Percentiles rank a stretch among this genome's conserved stretches.
Evolutionary conservation across 805 yeast genomes (phyloP).

Genomic region (Teunomyces tritomae): DNA sequence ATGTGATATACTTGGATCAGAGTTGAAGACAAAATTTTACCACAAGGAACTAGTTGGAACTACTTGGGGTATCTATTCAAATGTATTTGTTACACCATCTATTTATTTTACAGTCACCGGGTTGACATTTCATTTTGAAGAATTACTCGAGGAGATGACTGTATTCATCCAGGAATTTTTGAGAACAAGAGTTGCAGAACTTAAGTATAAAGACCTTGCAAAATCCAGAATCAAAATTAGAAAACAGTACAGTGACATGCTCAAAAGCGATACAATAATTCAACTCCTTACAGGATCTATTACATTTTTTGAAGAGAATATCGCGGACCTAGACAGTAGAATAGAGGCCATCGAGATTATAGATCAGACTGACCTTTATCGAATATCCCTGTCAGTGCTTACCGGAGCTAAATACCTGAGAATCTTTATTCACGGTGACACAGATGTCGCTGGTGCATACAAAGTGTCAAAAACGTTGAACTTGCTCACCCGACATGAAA

Average conservation of each 20-base stretch:
- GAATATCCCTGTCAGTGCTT: constrained; percentile 26
- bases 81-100: constrained; percentile 53
- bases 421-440: constrained; percentile 54
- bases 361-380: constrained; percentile 32
- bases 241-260: constrained; percentile 44
- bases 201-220: constrained; percentile 34
- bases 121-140: constrained; percentile 36
- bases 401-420: constrained; percentile 30
- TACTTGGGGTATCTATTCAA: constrained; percentile 55
- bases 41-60: constrained; percentile 54
- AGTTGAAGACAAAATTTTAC: constrained; percentile 45
- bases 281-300: constrained; percentile 50
- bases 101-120: constrained; percentile 56
- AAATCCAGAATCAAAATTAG: constrained; percentile 49
- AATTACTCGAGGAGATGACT: constrained; percentile 33
- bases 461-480: constrained; percentile 19
- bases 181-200: not conserved
- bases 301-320: constrained; percentile 53
- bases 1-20: constrained; percentile 43
- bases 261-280: constrained; percentile 43
- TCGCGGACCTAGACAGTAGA: constrained; percentile 55
- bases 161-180: constrained; percentile 25
- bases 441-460: constrained; percentile 16
- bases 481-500: constrained; percentile 23
- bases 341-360: constrained; percentile 53